Evolutionary conservation across 129 eudicot species (phyloP), one percentile per base, ranked within the genome.

Genomic region (Gnaphalium uliginosum): DNA sequence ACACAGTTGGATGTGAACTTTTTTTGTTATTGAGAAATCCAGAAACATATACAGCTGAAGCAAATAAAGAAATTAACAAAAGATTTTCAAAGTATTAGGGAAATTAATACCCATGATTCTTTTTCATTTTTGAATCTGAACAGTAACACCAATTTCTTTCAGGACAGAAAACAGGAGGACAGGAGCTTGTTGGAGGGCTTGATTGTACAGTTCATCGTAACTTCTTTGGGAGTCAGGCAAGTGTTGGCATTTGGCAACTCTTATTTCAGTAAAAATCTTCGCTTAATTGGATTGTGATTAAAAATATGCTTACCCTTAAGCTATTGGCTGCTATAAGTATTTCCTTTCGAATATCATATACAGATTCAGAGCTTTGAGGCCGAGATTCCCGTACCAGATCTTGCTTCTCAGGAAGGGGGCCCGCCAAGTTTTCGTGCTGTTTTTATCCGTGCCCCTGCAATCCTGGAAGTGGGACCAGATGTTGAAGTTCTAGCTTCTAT

Each of bases 161-260:
- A 94, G 98, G 96, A 29, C 93, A 86, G 82, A 94, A 94, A 91
- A 69, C 56, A 26, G 98, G 98, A 67, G 98, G 98, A 6, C 98
- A 93, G 86, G 91, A 90, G 70, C 88, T 93, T 29, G 78, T 93
- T 46, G 98, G 98, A 69, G 98, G 98, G 59, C 97, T 94, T 78
- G 92, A 94, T 77, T 90, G 98, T 83, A 88, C 88, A 0, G 98
- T 94, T 53, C 96, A 90, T 51, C 86, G 98, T 24, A 94, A 94
- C 76, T 90, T 90, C 89, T 90, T 94, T 88, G 98, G 97, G 72
- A 93, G 98, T 76, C 98, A 93, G 98, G 98, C 89, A 77, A 63
- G 65, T 25, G 33, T 18, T 67, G 4, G 33, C 51, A 32, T 46
- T 29, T 6, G 6, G 9, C 39, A 6, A 33, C 9, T 33, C 39